These are phyloP conservation scores for Closterium sp. DNA, from an alignment of 139 green algal species.

Conservation along the genomic window DNA sequence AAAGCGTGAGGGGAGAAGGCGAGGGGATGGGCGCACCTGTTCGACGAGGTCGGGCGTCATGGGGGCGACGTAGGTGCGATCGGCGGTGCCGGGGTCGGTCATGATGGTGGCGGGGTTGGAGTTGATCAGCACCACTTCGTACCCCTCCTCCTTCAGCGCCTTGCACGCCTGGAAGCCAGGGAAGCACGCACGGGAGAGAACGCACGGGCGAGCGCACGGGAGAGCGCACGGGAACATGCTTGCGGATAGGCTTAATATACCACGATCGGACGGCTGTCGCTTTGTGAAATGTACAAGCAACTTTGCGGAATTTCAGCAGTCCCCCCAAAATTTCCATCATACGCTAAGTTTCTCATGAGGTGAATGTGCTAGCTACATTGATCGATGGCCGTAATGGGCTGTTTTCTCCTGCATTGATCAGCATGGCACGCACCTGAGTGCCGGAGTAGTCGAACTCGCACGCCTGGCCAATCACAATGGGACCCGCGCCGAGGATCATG, in stretches of 20 bases:
- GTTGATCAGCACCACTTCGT: slow-evolving; percentile 95
- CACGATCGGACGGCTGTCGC: too few species aligned
- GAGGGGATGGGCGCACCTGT: slow-evolving; percentile 42
- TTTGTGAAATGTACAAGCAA: too few species aligned
- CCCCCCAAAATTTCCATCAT: too few species aligned
- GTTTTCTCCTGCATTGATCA: neutral
- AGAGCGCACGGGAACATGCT: too few species aligned
- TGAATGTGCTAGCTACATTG: neutral
- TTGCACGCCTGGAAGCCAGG: slow-evolving; percentile 92
- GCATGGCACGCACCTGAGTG: slow-evolving; percentile 27
- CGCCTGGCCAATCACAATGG: slow-evolving; percentile 99
- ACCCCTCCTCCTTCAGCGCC: slow-evolving; percentile 92
- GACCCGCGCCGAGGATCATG: slow-evolving; percentile 90
- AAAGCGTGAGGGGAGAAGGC: too few species aligned
- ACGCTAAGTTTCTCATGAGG: too few species aligned
- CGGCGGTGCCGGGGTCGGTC: slow-evolving; percentile 96
- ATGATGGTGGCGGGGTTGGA: slow-evolving; percentile 99
- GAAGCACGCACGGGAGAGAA: neutral
- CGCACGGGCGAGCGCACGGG: neutral
- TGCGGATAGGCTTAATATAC: too few species aligned
- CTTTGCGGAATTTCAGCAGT: too few species aligned
- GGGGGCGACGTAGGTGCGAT: slow-evolving; percentile 95
- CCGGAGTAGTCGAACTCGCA: slow-evolving; percentile 99
- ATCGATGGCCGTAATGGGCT: neutral
- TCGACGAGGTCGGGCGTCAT: slow-evolving; percentile 78